These are phyloP conservation scores for Leccinum longicurvipes DNA, from an alignment of 768 basidiomycete species.

Conservation along the genomic window DNA sequence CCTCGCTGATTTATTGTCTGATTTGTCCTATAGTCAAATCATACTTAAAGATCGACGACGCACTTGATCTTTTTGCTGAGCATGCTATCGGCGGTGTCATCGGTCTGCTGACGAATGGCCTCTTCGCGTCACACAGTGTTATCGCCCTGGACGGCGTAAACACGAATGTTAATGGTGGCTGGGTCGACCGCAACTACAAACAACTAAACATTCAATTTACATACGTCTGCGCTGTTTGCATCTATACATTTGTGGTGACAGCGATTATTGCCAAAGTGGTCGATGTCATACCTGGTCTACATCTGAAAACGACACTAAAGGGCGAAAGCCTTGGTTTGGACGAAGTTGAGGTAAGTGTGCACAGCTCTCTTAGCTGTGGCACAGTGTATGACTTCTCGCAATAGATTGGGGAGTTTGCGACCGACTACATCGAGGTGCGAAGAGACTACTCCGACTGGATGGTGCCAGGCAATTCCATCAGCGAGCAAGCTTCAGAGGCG, in stretches of 20 bases:
- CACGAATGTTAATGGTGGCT: conserved; percentile 53
- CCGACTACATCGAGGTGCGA: conserved; percentile 66
- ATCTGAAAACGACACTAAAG: conserved; percentile 49
- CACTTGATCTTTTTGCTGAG: conserved; percentile 89
- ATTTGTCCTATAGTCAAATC: conserved; percentile 54
- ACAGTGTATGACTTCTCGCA: neutral
- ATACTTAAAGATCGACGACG: conserved; percentile 73
- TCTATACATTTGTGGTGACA: conserved; percentile 61
- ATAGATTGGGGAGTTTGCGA: conserved; percentile 68
- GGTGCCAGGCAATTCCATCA: conserved; percentile 20
- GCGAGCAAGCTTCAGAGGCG: conserved; percentile 2
- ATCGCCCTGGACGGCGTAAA: conserved; percentile 69
- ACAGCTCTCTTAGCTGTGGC: neutral
- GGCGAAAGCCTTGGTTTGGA: conserved; percentile 66
- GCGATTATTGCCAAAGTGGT: conserved; percentile 56
- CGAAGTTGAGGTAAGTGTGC: conserved; percentile 57
- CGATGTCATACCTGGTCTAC: conserved; percentile 56
- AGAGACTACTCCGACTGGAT: conserved; percentile 61
- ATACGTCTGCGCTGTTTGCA: conserved; percentile 55
- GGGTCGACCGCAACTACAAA: conserved; percentile 73
- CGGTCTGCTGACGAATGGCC: conserved; percentile 67
- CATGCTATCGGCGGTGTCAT: conserved; percentile 85
- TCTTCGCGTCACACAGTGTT: conserved; percentile 68
- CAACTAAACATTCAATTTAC: conserved; percentile 78
- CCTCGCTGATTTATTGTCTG: conserved; percentile 2